Evolutionary conservation across 2,329 filamentous ascomycete genomes (phyloP), one percentile per base, ranked within the genome.

Genomic region (Penicillium fuscoglaucum): DNA sequence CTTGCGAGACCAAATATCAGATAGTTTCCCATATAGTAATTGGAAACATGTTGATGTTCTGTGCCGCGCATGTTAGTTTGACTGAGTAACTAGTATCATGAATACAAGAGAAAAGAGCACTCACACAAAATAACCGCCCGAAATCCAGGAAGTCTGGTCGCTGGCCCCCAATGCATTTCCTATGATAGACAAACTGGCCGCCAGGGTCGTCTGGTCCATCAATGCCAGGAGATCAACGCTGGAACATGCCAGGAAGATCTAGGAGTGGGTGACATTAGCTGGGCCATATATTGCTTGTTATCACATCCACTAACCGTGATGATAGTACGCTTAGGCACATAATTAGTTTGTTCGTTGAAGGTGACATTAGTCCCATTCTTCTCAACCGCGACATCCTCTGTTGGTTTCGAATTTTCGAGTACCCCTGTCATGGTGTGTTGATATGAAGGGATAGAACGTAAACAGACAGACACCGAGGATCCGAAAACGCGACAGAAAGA

Each of bases 11-110:
- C 85, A 80, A 9, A 87, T 82, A 66, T 87, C 84, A 0, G 84
- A 86, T 8, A 87, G 68, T 0, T 84, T 79, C 24, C 86, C 86
- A 68, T 88, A 87, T 3, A 89, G 76, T 50, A 87, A 82, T 67
- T 87, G 85, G 65, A 87, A 88, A 13, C 82, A 82, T 0, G 86
- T 87, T 10, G 86, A 89, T 1, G 90, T 91, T 33, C 92, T 82
- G 46, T 88, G 73, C 60, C 21, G 6, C 5, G 5, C 15, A 6
- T 6, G 13, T 53, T n/a, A 52, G 39, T n/a, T 8, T 13, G 2
- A 45, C 17, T n/a, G 13, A 7, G 2, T 28, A 24, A 4, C 24
- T 24, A 13, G 10, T 24, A 28, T 26, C 15, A 26, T 49, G 35
- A 44, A 10, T 37, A 15, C 19, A 24, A 35, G 39, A 50, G 44